Evolutionary conservation across 2,329 filamentous ascomycete species (phyloP).

Genomic region (Hirsutella minnesotensis): DNA sequence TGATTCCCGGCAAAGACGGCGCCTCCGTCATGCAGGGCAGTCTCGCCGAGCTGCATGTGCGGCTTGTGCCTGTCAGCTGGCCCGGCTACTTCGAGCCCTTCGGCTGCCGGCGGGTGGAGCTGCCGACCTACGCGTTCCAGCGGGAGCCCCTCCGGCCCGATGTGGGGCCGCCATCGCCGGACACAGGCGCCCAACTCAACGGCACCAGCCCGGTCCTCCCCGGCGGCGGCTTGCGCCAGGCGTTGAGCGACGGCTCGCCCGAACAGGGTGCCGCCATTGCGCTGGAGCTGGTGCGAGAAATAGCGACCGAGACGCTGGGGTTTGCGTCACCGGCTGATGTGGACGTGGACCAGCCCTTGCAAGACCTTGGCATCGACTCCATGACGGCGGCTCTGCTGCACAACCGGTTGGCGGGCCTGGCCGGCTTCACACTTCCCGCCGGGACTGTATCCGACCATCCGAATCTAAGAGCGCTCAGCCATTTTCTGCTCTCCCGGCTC

Average conservation of each 20-base stretch:
- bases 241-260: not conserved
- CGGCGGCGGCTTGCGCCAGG: not conserved
- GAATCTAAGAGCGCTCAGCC: not conserved
- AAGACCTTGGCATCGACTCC: slow-evolving; percentile 9
- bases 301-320: slow-evolving; percentile 7
- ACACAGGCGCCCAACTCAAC: no score
- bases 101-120: slow-evolving; percentile 11
- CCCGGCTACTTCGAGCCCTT: slow-evolving; percentile 15
- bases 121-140: slow-evolving; percentile 21
- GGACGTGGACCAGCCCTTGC: slow-evolving; percentile 6
- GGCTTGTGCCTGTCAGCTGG: slow-evolving; percentile 16
- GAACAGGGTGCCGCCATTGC: slow-evolving; percentile 3
- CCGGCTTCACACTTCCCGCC: slow-evolving; percentile 2
- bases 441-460: slow-evolving; percentile 2
- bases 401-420: slow-evolving; percentile 5
- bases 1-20: slow-evolving; percentile 8
- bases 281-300: slow-evolving; percentile 5
- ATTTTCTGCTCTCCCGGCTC: not conserved
- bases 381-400: slow-evolving; percentile 7
- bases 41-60: slow-evolving; percentile 13
- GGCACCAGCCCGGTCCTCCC: no score
- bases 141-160: slow-evolving; percentile 6
- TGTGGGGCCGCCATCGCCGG: no score
- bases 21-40: slow-evolving; percentile 10
- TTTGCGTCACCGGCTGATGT: slow-evolving; percentile 3